phyloP scores from a whole-genome alignment of 2,329 filamentous ascomycete species.

The Leptographium galeiforme region DNA sequence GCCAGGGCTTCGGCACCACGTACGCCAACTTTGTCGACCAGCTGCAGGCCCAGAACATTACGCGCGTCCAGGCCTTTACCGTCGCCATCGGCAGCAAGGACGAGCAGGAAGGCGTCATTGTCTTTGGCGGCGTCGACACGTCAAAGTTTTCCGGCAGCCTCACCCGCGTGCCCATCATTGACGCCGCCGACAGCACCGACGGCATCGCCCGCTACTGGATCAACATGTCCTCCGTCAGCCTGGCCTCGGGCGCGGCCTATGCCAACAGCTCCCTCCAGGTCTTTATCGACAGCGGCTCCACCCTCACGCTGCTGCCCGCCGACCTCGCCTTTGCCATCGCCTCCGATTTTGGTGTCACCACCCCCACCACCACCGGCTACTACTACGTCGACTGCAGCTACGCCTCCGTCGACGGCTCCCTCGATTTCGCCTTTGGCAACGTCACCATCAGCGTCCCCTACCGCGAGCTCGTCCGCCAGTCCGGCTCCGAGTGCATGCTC shows the following conservation, averaged over 20 bases:
- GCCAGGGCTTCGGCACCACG: slow-evolving; percentile 28
- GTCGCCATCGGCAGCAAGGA: slow-evolving; percentile 50
- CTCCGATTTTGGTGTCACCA: slow-evolving; percentile 30
- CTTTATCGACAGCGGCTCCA: slow-evolving; percentile 59
- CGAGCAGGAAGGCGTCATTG: slow-evolving; percentile 45
- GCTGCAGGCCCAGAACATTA: slow-evolving; percentile 35
- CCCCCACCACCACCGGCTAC: slow-evolving; percentile 26
- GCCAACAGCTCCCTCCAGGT: slow-evolving; percentile 33
- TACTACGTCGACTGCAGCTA: slow-evolving; percentile 32
- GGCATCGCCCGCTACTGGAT: slow-evolving; percentile 39
- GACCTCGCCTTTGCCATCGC: slow-evolving; percentile 36
- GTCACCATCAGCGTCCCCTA: slow-evolving; percentile 36
- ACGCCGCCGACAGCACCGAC: slow-evolving; percentile 40
- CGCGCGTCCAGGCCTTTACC: slow-evolving; percentile 48
- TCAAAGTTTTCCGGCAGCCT: slow-evolving; percentile 49
- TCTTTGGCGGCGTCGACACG: slow-evolving; percentile 56
- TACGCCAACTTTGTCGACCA: slow-evolving; percentile 41
- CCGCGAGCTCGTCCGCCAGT: slow-evolving; percentile 31
- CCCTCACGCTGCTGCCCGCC: slow-evolving; percentile 52
- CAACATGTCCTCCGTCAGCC: slow-evolving; percentile 28
- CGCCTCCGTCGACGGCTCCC: slow-evolving; percentile 23
- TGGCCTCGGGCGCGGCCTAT: slow-evolving; percentile 24
- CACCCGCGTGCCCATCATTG: slow-evolving; percentile 46
- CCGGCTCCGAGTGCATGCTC: slow-evolving; percentile 27
- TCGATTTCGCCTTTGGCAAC: slow-evolving; percentile 36